Evolutionary conservation across 768 basidiomycete species (phyloP).

Genomic region (Pisolithus marmoratus): DNA sequence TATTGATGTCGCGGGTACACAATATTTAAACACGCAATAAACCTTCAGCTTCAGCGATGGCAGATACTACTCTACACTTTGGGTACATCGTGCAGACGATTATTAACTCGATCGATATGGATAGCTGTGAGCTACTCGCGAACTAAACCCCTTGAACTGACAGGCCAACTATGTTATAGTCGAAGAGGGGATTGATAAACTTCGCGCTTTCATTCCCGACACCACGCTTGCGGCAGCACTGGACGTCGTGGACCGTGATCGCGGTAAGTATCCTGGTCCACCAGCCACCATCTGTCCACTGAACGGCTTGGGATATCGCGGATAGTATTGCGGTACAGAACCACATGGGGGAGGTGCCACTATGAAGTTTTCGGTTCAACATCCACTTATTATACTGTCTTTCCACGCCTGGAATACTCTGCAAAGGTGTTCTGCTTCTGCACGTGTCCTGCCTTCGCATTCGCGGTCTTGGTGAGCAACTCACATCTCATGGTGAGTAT

Average conservation of each 20-base stretch:
- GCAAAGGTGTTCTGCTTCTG: conserved; percentile 50
- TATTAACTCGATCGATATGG: conserved; percentile 28
- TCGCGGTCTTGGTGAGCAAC: conserved; percentile 52
- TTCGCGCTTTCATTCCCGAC: conserved; percentile 58
- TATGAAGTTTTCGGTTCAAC: conserved; percentile 68
- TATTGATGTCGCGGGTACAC: too few species aligned
- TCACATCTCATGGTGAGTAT: conserved; percentile 58
- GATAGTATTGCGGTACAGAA: conserved; percentile 56
- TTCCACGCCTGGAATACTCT: conserved; percentile 40
- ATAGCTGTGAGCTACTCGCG: conserved; percentile 22
- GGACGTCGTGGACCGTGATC: conserved; percentile 68
- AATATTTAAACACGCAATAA: too few species aligned
- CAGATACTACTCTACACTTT: conserved; percentile 12
- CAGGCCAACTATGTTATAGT: conserved; percentile 20
- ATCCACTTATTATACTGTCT: conserved; percentile 50
- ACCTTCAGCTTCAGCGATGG: conserved; percentile 9
- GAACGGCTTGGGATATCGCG: conserved; percentile 1
- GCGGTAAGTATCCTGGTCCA: conserved; percentile 38
- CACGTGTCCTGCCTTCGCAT: conserved; percentile 69
- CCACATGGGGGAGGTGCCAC: conserved; percentile 51
- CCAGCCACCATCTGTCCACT: not conserved
- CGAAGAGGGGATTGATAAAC: conserved; percentile 50
- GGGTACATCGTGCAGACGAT: conserved; percentile 26
- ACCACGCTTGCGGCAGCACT: conserved; percentile 62
- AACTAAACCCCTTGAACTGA: not conserved